Percentiles rank a stretch among this genome's conserved stretches.
Evolutionary conservation across 2,329 filamentous ascomycete species (phyloP).

Genomic region (Ophiosphaerella herpotricha): DNA sequence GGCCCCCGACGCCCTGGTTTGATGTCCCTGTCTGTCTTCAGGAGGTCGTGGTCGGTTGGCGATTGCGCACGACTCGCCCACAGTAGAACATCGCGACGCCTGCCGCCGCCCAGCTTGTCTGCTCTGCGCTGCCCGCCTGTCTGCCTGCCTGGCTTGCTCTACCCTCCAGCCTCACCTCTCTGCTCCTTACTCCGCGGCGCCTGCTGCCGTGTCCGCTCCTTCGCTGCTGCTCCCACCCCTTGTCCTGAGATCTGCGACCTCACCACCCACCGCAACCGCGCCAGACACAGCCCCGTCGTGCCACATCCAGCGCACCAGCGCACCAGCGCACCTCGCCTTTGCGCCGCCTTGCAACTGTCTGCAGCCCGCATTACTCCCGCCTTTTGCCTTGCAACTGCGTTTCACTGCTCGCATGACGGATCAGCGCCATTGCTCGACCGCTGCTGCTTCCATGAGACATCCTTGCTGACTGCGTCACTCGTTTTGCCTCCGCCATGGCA

Average conservation of each 20-base stretch:
- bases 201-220: conserved; percentile 37
- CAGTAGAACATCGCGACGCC: conserved; percentile 17
- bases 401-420: conserved; percentile 40
- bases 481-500: conserved; percentile 28
- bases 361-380: conserved; percentile 12
- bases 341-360: not conserved
- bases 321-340: not conserved
- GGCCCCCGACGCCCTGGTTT: conserved; percentile 27
- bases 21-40: conserved; percentile 23
- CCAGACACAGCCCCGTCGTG: conserved; percentile 14
- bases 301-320: conserved; percentile 5
- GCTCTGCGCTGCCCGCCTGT: too few species aligned
- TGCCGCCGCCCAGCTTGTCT: conserved; percentile 1
- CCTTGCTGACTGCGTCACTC: conserved; percentile 17
- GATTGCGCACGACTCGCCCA: conserved; percentile 19
- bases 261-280: conserved; percentile 11
- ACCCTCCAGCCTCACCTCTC: not conserved
- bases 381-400: conserved; percentile 30
- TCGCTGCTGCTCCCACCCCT: conserved; percentile 25
- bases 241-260: conserved; percentile 10
- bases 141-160: not conserved
- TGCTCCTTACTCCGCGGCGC: conserved; percentile 7
- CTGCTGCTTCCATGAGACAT: conserved; percentile 28
- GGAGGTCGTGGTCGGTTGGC: conserved; percentile 16
- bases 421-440: conserved; percentile 24